phyloP scores from a whole-genome alignment of 805 yeast species.

The Isabelozyma heimii region DNA sequence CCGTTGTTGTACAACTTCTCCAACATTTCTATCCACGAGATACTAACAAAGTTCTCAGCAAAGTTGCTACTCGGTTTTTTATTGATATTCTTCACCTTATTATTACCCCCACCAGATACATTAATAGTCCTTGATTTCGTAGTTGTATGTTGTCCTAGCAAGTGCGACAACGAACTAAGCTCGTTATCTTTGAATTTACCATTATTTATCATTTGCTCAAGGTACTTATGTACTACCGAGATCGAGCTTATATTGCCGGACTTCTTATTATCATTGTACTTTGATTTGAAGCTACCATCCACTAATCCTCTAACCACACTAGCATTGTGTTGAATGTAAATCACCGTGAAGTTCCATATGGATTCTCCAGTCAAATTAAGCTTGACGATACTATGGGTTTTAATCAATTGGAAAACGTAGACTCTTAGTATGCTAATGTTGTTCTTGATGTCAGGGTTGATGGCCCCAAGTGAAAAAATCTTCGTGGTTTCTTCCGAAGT shows the following conservation, averaged over 20 bases:
- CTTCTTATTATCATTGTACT: conserved; percentile 45
- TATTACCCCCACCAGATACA: conserved; percentile 10
- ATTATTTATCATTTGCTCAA: conserved; percentile 45
- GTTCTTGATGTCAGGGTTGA: conserved; percentile 62
- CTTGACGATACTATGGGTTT: conserved; percentile 51
- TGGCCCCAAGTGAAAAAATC: conserved; percentile 67
- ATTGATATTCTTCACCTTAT: conserved; percentile 16
- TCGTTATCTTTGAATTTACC: conserved; percentile 47
- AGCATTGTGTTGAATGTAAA: conserved; percentile 48
- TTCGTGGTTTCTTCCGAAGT: conserved; percentile 58
- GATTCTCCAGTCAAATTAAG: conserved; percentile 58
- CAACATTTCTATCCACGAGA: conserved; percentile 56
- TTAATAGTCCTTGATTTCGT: conserved; percentile 13
- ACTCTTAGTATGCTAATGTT: conserved; percentile 50
- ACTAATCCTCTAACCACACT: conserved; percentile 49
- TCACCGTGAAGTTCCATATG: conserved; percentile 61
- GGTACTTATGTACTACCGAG: conserved; percentile 48
- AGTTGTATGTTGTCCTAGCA: conserved; percentile 43
- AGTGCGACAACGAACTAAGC: conserved; percentile 40
- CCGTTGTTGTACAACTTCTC: conserved; percentile 62
- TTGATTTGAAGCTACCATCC: conserved; percentile 52
- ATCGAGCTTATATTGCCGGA: conserved; percentile 49
- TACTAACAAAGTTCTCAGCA: conserved; percentile 52
- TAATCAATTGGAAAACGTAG: conserved; percentile 49
- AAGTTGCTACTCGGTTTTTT: conserved; percentile 34